Base-by-base conservation (phyloP, 179 eudicot species). In the Carnegiea gigantea region DNA sequence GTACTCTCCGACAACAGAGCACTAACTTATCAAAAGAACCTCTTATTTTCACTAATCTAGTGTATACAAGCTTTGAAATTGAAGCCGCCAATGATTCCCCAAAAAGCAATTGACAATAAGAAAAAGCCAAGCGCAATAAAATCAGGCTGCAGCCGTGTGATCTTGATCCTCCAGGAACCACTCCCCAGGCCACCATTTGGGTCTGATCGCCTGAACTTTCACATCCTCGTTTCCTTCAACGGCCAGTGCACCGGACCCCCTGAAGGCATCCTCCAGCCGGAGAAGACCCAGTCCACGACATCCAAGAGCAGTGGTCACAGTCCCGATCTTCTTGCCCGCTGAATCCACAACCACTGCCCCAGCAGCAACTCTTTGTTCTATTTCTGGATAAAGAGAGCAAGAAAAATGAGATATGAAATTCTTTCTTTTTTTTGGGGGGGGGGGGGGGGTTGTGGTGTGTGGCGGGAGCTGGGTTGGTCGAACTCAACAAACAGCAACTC, bases 161-260 rank as follows among this genome's bases (percentile, higher is more conserved):
- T 89, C 82, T 81, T 86, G 87, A 84, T 89, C 84, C 57, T 93
- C 92, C 21, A 33, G 73, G 75, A 84, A 82, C 99, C 99, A 95
- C 78, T 92, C 97, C 20, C 90, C 73, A 40, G 97, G 98, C 99
- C 99, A 95, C 99, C 99, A 95, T 64, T 89, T 87, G 68, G 99
- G 99, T 82, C 83, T 88, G 44, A 88, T 84, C 24, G 89, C 87
- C 83, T 90, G 86, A 65, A 95, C 94, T 68, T 92, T 91, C 9
- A 94, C 85, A 60, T 88, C 91, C 78, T 94, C 91, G 28, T 70
- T 90, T 67, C 92, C 99, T 83, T 90, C 86, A 64, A 94, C 82
- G 38, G 90, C 75, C 78, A 94, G 84, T 21, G 83, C 59, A 70
- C 87, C 82, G 9, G 89, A 80, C 60, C 81, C 87, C 81, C 85